Conservation (phyloP, 2,329 filamentous ascomycete genomes). For the Epichloe sibirici region DNA sequence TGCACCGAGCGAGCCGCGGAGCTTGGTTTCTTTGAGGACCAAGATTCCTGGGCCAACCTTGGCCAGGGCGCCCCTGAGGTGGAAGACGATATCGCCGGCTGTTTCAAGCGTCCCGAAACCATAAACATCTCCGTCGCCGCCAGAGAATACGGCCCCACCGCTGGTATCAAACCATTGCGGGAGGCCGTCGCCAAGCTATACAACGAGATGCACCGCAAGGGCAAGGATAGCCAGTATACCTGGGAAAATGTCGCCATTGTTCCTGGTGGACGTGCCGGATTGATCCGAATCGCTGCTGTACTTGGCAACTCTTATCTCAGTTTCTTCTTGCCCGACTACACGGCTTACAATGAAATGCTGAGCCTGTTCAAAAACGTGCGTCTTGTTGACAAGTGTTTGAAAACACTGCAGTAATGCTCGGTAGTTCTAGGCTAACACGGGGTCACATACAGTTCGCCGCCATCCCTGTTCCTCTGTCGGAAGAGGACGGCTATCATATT, state of each 20-base stretch:
- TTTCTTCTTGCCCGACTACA: slow-evolving; percentile 94
- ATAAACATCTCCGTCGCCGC: slow-evolving; percentile 70
- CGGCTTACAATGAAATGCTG: slow-evolving; percentile 96
- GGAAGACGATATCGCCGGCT: slow-evolving; percentile 82
- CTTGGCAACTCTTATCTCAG: slow-evolving; percentile 84
- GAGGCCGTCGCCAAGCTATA: slow-evolving; percentile 85
- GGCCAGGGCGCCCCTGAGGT: slow-evolving; percentile 91
- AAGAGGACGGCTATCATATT: slow-evolving; percentile 84
- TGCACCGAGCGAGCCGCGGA: slow-evolving; percentile 78
- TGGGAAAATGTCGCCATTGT: slow-evolving; percentile 98
- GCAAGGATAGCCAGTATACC: slow-evolving; percentile 79
- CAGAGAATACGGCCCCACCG: slow-evolving; percentile 85
- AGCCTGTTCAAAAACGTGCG: slow-evolving; percentile 78
- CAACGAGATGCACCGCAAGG: slow-evolving; percentile 82
- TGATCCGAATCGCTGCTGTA: slow-evolving; percentile 91
- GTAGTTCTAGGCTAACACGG: slow-evolving; percentile 1
- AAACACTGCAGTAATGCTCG: too few species aligned
- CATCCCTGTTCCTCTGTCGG: slow-evolving; percentile 72
- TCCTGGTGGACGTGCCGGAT: slow-evolving; percentile 78
- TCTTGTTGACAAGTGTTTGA: slow-evolving; percentile 2
- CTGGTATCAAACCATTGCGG: slow-evolving; percentile 81
- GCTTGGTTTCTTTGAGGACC: slow-evolving; percentile 76
- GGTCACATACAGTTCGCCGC: slow-evolving; percentile 53
- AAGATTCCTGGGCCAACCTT: slow-evolving; percentile 78
- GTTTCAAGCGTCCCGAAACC: slow-evolving; percentile 67